These are phyloP conservation scores for Trichocomaceae sp. DNA, from an alignment of 2,329 filamentous ascomycete species.

Conservation along the genomic window DNA sequence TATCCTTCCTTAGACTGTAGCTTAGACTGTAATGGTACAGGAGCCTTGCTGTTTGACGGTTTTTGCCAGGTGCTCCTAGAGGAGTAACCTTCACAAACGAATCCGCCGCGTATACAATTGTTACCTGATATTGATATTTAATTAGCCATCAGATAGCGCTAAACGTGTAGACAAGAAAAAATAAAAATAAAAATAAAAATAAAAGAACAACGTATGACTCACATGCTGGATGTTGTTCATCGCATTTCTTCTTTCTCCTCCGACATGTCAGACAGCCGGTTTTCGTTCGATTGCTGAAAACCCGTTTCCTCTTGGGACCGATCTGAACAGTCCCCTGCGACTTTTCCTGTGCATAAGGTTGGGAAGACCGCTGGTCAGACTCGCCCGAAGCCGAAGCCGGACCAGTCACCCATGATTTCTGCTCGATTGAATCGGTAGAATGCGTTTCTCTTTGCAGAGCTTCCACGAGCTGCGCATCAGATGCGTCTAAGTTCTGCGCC, in stretches of 20 bases:
- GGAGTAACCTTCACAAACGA: constrained; percentile 85
- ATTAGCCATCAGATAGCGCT: constrained; percentile 13
- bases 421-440: constrained; percentile 29
- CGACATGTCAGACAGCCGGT: constrained; percentile 92
- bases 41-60: constrained; percentile 60
- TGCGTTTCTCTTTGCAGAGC: constrained; percentile 47
- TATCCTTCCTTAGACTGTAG: constrained; percentile 74
- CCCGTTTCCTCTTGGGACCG: constrained; percentile 43
- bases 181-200: constrained; percentile 5
- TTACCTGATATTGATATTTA: constrained; percentile 51
- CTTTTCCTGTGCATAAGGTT: constrained; percentile 29
- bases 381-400: constrained; percentile 32
- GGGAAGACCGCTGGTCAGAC: constrained; percentile 28
- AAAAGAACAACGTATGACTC: too few relatives aligned
- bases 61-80: constrained; percentile 73
- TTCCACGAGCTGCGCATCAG: constrained; percentile 48
- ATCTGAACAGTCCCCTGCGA: constrained; percentile 31
- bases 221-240: constrained; percentile 91
- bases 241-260: constrained; percentile 93
- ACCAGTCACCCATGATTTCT: constrained; percentile 26
- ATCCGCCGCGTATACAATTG: constrained; percentile 86
- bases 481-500: constrained; percentile 38
- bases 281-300: constrained; percentile 91
- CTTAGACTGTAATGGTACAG: constrained; percentile 77
- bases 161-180: constrained; percentile 5